These are phyloP conservation scores for Apiospora sp. DNA, from an alignment of 2,329 filamentous ascomycete species.

Conservation along the genomic window DNA sequence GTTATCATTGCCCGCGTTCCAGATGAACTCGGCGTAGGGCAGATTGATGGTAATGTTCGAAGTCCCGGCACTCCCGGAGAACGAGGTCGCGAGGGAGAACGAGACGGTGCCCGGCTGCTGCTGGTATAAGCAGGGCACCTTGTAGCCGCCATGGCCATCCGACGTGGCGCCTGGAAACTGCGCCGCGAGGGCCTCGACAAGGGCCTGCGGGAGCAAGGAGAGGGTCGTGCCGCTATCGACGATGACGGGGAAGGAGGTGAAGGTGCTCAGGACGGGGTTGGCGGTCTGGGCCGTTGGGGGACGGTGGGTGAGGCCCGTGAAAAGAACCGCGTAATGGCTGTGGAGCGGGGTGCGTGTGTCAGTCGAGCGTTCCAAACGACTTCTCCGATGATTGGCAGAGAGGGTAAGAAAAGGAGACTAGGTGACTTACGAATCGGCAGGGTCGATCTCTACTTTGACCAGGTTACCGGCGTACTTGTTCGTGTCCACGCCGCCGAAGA, in stretches of 20 bases:
- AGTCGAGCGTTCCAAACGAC: neutral
- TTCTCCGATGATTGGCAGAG: slow-evolving; percentile 50
- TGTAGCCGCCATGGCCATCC: slow-evolving; percentile 53
- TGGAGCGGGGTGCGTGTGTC: neutral
- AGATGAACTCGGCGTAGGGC: slow-evolving; percentile 42
- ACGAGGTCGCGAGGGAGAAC: slow-evolving; percentile 45
- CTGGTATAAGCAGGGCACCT: slow-evolving; percentile 51
- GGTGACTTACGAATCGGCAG: neutral
- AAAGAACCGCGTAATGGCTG: slow-evolving; percentile 41
- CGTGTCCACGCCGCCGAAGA: slow-evolving; percentile 62
- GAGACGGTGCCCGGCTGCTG: slow-evolving; percentile 50
- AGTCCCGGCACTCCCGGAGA: slow-evolving; percentile 44
- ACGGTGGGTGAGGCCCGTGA: slow-evolving; percentile 35
- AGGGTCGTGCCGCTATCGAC: slow-evolving; percentile 63
- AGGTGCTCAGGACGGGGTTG: slow-evolving; percentile 30
- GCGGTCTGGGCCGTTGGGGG: slow-evolving; percentile 29
- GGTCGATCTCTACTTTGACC: slow-evolving; percentile 29
- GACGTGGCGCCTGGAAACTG: slow-evolving; percentile 50
- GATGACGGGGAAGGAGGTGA: slow-evolving; percentile 50
- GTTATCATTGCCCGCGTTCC: slow-evolving; percentile 29
- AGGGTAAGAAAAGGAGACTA: slow-evolving; percentile 43
- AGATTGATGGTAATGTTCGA: slow-evolving; percentile 42
- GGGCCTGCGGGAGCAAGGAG: slow-evolving; percentile 51
- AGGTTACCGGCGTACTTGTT: slow-evolving; percentile 59
- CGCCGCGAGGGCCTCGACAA: slow-evolving; percentile 52